Conservation (phyloP, 805 yeast species). For the Huiozyma sinensis region DNA sequence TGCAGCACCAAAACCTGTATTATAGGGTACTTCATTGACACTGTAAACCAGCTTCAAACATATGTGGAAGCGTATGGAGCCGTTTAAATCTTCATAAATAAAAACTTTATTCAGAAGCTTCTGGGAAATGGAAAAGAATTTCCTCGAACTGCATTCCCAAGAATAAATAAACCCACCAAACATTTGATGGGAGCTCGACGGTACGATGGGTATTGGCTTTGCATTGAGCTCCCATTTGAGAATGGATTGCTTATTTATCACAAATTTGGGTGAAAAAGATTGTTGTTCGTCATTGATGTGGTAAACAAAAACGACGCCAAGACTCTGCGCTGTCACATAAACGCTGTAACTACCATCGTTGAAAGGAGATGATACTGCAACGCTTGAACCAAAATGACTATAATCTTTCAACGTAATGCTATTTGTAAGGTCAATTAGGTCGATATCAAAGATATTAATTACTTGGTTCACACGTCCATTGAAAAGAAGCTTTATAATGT, state of each 20-base stretch:
- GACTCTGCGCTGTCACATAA: slow-evolving; percentile 14
- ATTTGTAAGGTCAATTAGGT: slow-evolving; percentile 6
- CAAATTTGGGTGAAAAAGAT: background rate
- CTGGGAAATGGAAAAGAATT: slow-evolving; percentile 16
- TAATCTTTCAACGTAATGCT: slow-evolving; percentile 4
- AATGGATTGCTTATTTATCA: background rate
- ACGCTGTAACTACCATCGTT: slow-evolving; percentile 4
- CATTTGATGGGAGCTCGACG: slow-evolving; percentile 16
- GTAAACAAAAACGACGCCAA: slow-evolving; percentile 8
- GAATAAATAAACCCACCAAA: slow-evolving; percentile 12
- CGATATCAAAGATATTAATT: slow-evolving; percentile 3
- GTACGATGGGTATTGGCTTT: background rate
- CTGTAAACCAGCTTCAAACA: slow-evolving; percentile 6
- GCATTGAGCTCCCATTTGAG: background rate
- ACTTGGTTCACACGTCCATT: slow-evolving; percentile 1
- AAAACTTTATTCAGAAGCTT: slow-evolving; percentile 14
- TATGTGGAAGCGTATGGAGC: slow-evolving; percentile 3
- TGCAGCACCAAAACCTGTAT: slow-evolving; percentile 29
- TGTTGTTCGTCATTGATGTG: background rate
- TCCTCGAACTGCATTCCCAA: slow-evolving; percentile 6
- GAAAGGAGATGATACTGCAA: slow-evolving; percentile 5
- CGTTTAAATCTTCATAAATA: slow-evolving; percentile 11
- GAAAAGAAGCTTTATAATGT: slow-evolving; percentile 7
- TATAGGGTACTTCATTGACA: slow-evolving; percentile 11
- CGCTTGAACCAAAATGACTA: slow-evolving; percentile 17